phyloP scores from a whole-genome alignment of 2,329 filamentous ascomycete genomes.

The Elsinoe arachidis region DNA sequence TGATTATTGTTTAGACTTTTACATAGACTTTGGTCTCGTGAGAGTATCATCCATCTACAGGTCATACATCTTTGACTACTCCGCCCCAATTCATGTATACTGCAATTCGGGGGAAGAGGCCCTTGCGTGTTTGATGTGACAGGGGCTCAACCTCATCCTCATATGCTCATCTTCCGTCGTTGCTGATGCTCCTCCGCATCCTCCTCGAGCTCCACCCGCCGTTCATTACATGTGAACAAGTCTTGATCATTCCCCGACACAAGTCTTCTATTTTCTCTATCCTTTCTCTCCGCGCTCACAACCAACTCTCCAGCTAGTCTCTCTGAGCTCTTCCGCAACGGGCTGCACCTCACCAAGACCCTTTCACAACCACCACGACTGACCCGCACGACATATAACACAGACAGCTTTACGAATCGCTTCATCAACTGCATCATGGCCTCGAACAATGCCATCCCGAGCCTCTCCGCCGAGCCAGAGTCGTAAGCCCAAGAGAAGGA shows the following conservation, averaged over 20 bases:
- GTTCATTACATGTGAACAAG: neutral
- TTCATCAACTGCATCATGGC: neutral
- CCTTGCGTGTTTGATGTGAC: slow-evolving; percentile 11
- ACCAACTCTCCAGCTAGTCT: neutral
- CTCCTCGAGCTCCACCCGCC: neutral
- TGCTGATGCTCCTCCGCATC: neutral
- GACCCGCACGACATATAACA: neutral
- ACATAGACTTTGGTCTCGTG: neutral
- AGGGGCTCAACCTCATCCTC: slow-evolving; percentile 1
- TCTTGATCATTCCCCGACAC: neutral
- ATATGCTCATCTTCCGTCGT: neutral
- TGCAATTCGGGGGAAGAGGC: neutral
- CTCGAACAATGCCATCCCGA: neutral
- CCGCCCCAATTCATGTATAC: neutral
- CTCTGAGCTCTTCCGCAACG: neutral
- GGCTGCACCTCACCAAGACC: too few relatives aligned
- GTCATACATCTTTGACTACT: neutral
- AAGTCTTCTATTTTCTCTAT: neutral
- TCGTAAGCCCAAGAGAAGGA: slow-evolving; percentile 18
- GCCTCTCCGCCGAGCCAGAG: slow-evolving; percentile 18
- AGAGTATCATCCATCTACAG: neutral
- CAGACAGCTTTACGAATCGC: neutral
- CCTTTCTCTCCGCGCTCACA: neutral
- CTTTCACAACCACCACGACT: neutral
- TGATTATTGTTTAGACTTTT: neutral